phyloP scores from a whole-genome alignment of 805 yeast genomes.

The Kodamaea jinghongensis region DNA sequence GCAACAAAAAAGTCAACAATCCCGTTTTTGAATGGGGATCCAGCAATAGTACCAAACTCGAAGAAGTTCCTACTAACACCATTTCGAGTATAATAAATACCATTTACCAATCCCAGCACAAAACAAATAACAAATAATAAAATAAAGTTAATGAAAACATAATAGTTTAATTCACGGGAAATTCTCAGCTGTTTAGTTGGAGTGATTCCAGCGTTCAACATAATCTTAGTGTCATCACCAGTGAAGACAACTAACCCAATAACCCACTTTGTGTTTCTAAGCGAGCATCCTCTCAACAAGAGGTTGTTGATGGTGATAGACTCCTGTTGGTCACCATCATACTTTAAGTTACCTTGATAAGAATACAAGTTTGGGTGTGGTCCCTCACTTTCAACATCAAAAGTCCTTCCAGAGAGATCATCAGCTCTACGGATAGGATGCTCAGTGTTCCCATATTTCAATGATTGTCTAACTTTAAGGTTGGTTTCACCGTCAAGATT shows the following conservation, averaged over 20 bases:
- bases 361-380: conserved; percentile 77
- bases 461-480: conserved; percentile 70
- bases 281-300: conserved; percentile 66
- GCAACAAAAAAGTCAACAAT: conserved; percentile 68
- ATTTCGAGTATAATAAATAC: conserved; percentile 50
- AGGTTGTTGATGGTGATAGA: conserved; percentile 61
- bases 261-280: conserved; percentile 75
- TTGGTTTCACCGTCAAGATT: conserved; percentile 77
- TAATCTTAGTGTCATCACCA: conserved; percentile 72
- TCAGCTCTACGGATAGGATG: conserved; percentile 39
- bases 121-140: conserved; percentile 64
- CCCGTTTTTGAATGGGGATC: conserved; percentile 62
- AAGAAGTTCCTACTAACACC: conserved; percentile 50
- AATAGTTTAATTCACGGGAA: conserved; percentile 62
- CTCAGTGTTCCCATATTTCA: conserved; percentile 56
- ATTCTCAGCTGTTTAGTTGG: conserved; percentile 71
- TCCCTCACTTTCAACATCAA: conserved; percentile 79
- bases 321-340: conserved; percentile 39
- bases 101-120: conserved; percentile 68
- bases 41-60: conserved; percentile 61
- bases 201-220: conserved; percentile 74
- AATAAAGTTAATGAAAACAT: conserved; percentile 61
- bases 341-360: conserved; percentile 64
- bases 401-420: conserved; percentile 41
- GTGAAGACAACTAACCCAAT: conserved; percentile 75